Conservation (phyloP, 768 basidiomycete genomes). For the Saitozyma podzolica region DNA sequence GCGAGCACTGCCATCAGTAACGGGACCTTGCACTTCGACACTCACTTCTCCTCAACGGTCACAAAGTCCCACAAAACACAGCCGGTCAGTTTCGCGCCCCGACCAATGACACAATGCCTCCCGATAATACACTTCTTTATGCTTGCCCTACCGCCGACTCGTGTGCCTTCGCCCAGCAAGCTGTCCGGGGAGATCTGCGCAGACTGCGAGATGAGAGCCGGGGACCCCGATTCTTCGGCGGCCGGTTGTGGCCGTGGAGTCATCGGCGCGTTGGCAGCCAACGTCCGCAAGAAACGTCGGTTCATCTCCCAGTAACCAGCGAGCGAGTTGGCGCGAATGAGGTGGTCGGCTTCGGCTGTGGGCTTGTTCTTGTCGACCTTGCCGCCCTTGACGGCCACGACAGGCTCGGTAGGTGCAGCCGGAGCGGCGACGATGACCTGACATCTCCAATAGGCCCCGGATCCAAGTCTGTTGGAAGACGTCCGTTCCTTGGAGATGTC, state of each 20-base stretch:
- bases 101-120: slow-evolving; percentile 79
- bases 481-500: slow-evolving; percentile 2
- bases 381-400: slow-evolving; percentile 17
- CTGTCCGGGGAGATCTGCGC: slow-evolving; percentile 82
- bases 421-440: slow-evolving; percentile 38
- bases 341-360: slow-evolving; percentile 27
- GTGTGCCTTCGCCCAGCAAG: slow-evolving; percentile 77
- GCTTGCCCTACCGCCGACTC: slow-evolving; percentile 72
- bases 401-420: slow-evolving; percentile 10
- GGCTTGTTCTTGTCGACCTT: slow-evolving; percentile 23
- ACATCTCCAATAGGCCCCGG: slow-evolving; percentile 29
- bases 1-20: slow-evolving; percentile 38
- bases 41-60: slow-evolving; percentile 80
- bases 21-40: slow-evolving; percentile 1
- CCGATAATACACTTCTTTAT: slow-evolving; percentile 81
- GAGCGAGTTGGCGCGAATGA: slow-evolving; percentile 71
- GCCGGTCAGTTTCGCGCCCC: slow-evolving; percentile 76
- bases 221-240: slow-evolving; percentile 20
- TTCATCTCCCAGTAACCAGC: slow-evolving; percentile 77
- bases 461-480: background rate
- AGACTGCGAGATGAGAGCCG: slow-evolving; percentile 70
- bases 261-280: slow-evolving; percentile 10
- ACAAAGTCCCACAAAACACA: slow-evolving; percentile 88
- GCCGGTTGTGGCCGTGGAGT: background rate
- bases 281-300: slow-evolving; percentile 56